Base-by-base conservation (phyloP, 176 grass and related monocot genomes). In the Tillandsia fasciculata region DNA sequence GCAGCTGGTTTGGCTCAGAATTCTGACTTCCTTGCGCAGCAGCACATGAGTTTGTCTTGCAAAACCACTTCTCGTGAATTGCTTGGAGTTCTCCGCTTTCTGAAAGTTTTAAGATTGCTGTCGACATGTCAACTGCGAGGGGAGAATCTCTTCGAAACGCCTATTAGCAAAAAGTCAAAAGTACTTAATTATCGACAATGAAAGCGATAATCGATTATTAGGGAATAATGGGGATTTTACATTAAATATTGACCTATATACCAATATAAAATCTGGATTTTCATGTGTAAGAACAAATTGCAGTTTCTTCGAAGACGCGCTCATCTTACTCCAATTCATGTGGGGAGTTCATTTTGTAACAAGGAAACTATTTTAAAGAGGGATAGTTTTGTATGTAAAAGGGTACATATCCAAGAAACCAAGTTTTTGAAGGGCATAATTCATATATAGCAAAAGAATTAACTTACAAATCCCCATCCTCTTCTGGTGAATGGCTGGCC, bases 401-500 rank as follows among this genome's bases (percentile, higher is more conserved):
- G 2, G 0, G 5, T 33, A 3, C 0, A 33, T 6, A 5, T 42
- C 0, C 33, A 42, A 42, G 4, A 42, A 42, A 42, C 7, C 33
- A 42, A 42, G 33, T 42, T 42, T 42, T 42, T 42, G 33, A 42
- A 42, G 33, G 33, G 33, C 33, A 42, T 7, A 42, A 61, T 10
- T 5, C 2, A 20, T 9, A 65, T n/a, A 28, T 13, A 63, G 14
- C 52, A 63, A 57, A 51, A 14, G 6, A 14, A 29, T 50, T 26
- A 67, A 92, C 93, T 63, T 92, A 96, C 93, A 78, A 96, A 96
- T 70, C 93, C 93, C 93, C 93, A 96, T 79, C 93, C 93, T 56
- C 86, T 88, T 65, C 74, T 77, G 12, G 93, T 92, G 72, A 96
- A 96, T 20, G 77, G 72, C 63, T 89, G 84, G 0, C 89, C 93